Percentiles rank a stretch among this genome's conserved stretches.
These are phyloP conservation scores for Xylaria sp. DNA, from an alignment of 2,329 filamentous ascomycete genomes.

Conservation along the genomic window DNA sequence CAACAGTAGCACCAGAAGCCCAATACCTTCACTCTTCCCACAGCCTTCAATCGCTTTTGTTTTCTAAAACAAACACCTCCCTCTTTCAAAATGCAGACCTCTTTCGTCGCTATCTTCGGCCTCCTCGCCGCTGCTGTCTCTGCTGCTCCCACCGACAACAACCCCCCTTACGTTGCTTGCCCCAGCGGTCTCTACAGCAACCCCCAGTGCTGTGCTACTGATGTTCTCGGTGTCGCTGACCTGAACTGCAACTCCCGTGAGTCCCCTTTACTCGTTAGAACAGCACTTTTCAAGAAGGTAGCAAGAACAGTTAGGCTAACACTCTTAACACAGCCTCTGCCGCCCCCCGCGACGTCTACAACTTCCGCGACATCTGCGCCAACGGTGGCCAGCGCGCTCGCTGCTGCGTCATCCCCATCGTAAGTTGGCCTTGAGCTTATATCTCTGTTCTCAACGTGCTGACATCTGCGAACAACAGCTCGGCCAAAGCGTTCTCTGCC, in stretches of 20 bases:
- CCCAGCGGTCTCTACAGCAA: slow-evolving; percentile 52
- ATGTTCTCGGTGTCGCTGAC: slow-evolving; percentile 59
- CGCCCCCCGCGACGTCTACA: slow-evolving; percentile 52
- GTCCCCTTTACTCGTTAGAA: too few relatives aligned
- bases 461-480: slow-evolving; percentile 34
- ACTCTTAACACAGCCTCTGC: slow-evolving; percentile 44
- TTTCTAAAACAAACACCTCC: slow-evolving; percentile 17
- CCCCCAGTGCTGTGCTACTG: slow-evolving; percentile 69
- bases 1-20: slow-evolving; percentile 29
- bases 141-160: slow-evolving; percentile 29
- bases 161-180: slow-evolving; percentile 52
- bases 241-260: slow-evolving; percentile 60
- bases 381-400: slow-evolving; percentile 58
- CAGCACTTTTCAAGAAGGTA: too few relatives aligned
- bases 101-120: slow-evolving; percentile 41
- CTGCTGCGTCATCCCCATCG: slow-evolving; percentile 62
- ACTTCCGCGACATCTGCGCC: slow-evolving; percentile 58
- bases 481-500: slow-evolving; percentile 49
- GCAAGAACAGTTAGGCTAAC: background rate
- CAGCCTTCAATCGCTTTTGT: slow-evolving; percentile 15
- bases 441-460: background rate
- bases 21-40: slow-evolving; percentile 27
- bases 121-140: slow-evolving; percentile 42
- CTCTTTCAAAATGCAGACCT: slow-evolving; percentile 44
- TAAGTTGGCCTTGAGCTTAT: slow-evolving; percentile 32